Evolutionary conservation across 768 basidiomycete genomes (phyloP).

Genomic region (Gyrodon lividus): DNA sequence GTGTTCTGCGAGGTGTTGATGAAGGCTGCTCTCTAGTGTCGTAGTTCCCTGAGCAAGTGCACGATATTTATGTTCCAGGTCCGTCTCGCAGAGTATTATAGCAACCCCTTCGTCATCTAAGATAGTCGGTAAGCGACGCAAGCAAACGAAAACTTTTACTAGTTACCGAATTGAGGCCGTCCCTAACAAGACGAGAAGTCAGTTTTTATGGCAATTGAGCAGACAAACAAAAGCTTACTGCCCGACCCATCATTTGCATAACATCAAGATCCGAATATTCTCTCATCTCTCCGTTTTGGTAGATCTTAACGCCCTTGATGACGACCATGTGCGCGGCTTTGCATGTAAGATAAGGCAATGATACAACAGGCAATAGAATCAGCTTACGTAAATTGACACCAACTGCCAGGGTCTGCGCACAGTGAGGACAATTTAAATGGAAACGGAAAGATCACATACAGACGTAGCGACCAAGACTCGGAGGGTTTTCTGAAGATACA

Average conservation of each 20-base stretch:
- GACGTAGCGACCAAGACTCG: constrained; percentile 81
- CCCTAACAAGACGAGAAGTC: constrained; percentile 46
- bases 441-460: constrained; percentile 41
- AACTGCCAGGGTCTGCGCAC: constrained; percentile 83
- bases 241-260: constrained; percentile 95
- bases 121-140: background rate
- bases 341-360: background rate
- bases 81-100: constrained; percentile 77
- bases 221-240: constrained; percentile 45
- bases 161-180: constrained; percentile 83
- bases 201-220: background rate
- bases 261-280: constrained; percentile 94
- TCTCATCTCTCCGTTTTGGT: constrained; percentile 60
- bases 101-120: constrained; percentile 82
- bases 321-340: constrained; percentile 90
- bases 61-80: constrained; percentile 70
- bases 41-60: constrained; percentile 68
- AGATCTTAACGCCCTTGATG: constrained; percentile 86
- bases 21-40: constrained; percentile 82
- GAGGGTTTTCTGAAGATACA: constrained; percentile 64
- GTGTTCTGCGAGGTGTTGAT: constrained; percentile 83
- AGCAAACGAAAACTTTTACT: background rate
- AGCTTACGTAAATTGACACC: constrained; percentile 90
- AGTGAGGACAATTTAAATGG: constrained; percentile 4
- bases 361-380: background rate